A percentile compares a stretch with the other conserved stretches of the same genome.
phyloP scores from a whole-genome alignment of 768 basidiomycete species.

The Gymnopilus dilepis region DNA sequence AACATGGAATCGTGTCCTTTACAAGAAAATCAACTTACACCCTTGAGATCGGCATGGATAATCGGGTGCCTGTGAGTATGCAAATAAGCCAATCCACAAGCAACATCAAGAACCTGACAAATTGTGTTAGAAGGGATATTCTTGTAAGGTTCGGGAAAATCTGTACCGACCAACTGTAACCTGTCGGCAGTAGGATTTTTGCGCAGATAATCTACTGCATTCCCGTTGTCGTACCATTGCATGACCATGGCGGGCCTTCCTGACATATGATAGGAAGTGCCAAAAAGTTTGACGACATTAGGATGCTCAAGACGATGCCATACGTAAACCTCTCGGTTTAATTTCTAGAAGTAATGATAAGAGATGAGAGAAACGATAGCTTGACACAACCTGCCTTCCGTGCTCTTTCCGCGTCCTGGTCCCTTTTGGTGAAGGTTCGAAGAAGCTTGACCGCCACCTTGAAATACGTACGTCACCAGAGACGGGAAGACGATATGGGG shows the following conservation, averaged over 20 bases:
- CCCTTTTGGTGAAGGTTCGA: slow-evolving; percentile 37
- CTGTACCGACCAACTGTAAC: slow-evolving; percentile 39
- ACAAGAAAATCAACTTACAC: slow-evolving; percentile 23
- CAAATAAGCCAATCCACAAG: slow-evolving; percentile 47
- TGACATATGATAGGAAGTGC: slow-evolving; percentile 45
- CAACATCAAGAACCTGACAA: slow-evolving; percentile 46
- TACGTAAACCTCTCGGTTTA: slow-evolving; percentile 51
- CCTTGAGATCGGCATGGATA: slow-evolving; percentile 35
- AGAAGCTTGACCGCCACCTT: slow-evolving; percentile 57
- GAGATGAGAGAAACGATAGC: neutral
- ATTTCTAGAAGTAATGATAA: slow-evolving; percentile 32
- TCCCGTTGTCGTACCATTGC: slow-evolving; percentile 56
- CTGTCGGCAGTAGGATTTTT: slow-evolving; percentile 39
- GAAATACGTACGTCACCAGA: neutral
- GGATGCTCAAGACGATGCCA: slow-evolving; percentile 55
- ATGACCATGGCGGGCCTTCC: slow-evolving; percentile 45
- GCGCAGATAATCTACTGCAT: slow-evolving; percentile 47
- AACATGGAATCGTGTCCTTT: neutral
- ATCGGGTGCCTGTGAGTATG: slow-evolving; percentile 46
- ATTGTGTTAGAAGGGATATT: neutral
- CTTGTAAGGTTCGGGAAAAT: neutral
- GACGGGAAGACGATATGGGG: neutral
- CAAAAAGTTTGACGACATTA: slow-evolving; percentile 54
- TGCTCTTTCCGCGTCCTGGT: slow-evolving; percentile 39
- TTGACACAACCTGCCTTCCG: slow-evolving; percentile 32